These are phyloP conservation scores for Exserohilum rostratum DNA, from an alignment of 2,329 filamentous ascomycete species.

Conservation along the genomic window DNA sequence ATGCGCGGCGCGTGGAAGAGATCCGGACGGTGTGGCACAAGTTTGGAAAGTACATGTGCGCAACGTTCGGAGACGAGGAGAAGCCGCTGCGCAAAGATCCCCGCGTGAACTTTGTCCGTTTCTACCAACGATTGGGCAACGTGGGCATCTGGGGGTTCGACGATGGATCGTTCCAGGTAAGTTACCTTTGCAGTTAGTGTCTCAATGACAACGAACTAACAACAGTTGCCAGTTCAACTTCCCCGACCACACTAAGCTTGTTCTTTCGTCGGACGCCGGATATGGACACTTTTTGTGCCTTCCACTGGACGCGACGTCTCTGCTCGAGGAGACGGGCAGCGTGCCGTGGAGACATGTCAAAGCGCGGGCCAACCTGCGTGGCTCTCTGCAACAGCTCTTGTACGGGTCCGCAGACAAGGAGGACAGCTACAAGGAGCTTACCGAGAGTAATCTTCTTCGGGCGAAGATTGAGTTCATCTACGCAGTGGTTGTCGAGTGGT, in stretches of 20 bases:
- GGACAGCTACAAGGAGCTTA: constrained; percentile 60
- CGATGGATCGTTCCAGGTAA: constrained; percentile 77
- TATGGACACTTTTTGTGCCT: constrained; percentile 81
- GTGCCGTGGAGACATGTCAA: constrained; percentile 71
- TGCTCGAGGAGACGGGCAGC: constrained; percentile 66
- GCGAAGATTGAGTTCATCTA: constrained; percentile 76
- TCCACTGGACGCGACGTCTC: constrained; percentile 70
- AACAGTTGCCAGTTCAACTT: constrained; percentile 75
- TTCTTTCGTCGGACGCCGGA: constrained; percentile 74
- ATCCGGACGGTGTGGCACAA: constrained; percentile 68
- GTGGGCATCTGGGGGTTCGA: constrained; percentile 83
- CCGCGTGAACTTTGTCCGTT: constrained; percentile 67
- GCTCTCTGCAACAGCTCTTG: constrained; percentile 74
- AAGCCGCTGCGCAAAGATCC: constrained; percentile 57
- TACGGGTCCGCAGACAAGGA: constrained; percentile 60
- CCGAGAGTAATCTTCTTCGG: constrained; percentile 74
- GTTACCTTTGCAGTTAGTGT: constrained; percentile 12
- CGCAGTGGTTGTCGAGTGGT: constrained; percentile 73
- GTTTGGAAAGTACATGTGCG: constrained; percentile 73
- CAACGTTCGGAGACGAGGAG: constrained; percentile 50
- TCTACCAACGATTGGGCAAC: constrained; percentile 81
- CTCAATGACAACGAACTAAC: constrained; percentile 5
- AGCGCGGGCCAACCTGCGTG: constrained; percentile 72
- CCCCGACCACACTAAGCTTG: constrained; percentile 84
- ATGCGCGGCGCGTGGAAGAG: constrained; percentile 63